phyloP scores from a whole-genome alignment of 108 stramenopile species.

The Schizochytrium sp. region DNA sequence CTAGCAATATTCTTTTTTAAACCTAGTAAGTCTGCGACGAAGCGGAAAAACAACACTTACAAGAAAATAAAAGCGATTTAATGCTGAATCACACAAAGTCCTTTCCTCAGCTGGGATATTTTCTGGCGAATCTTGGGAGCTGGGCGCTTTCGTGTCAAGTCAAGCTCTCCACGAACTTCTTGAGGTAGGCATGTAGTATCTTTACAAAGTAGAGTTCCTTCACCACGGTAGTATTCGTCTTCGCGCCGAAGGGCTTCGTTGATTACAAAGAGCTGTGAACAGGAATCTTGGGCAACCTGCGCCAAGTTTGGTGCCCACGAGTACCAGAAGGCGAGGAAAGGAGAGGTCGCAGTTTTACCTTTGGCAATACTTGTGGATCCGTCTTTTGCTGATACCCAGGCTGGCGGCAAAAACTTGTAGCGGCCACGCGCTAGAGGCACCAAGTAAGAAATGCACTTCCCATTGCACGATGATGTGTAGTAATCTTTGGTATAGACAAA shows the following conservation, averaged over 20 bases:
- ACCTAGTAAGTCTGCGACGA: no score
- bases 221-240: neutral
- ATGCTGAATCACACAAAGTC: no score
- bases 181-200: neutral
- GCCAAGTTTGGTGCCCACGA: neutral
- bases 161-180: constrained; percentile 25
- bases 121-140: neutral
- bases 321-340: constrained; percentile 29
- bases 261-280: neutral
- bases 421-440: constrained; percentile 49
- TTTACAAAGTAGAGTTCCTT: neutral
- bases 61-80: no score
- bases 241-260: neutral
- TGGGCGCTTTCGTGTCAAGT: neutral
- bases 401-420: constrained; percentile 18
- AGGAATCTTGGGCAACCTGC: neutral
- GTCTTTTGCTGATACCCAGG: neutral
- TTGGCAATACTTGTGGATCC: constrained; percentile 31
- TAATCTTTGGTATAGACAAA: constrained; percentile 88
- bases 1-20: no score
- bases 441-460: neutral
- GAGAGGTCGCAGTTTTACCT: constrained; percentile 6
- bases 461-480: constrained; percentile 63
- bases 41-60: no score
- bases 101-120: neutral